Base-by-base conservation (phyloP, 331 rosid species). In the Malus hybrid region DNA sequence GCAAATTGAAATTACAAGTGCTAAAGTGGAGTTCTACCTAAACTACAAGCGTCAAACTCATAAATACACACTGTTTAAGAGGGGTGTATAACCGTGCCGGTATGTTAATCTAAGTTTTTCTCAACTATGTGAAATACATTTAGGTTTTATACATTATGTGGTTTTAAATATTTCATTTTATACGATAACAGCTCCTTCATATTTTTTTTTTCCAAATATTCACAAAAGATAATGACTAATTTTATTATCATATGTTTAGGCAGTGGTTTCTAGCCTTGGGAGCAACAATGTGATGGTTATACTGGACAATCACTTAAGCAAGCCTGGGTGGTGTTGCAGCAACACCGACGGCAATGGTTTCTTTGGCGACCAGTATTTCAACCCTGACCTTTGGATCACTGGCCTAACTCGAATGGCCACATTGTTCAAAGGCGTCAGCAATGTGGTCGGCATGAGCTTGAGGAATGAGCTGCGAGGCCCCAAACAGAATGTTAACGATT, bases 401-500 rank as follows among this genome's bases (percentile, higher is more conserved):
- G 98, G 98, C 44, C 91, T 93, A 5, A 88, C 90, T 24, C 78
- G 83, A 48, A 91, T 93, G 91, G 98, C 98, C 14, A 61, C 92
- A 3, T 69, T 91, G 77, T 93, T 93, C 74, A 91, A 78, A 1
- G 96, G 92, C 2, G 81, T 85, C 18, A 7, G 77, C 39, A 84
- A 82, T 79, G 97, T 93, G 64, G 87, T 93, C 4, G 98, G 86
- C 5, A 91, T 93, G 96, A 93, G 98, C 88, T 77, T 93, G 68
- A 91, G 98, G 80, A 93, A 93, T 46, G 98, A 93, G 70, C 95
- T 93, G 28, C 84, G 97, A 54, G 98, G 98, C 52, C 93, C 93
- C 39, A 93, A 61, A 80, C 98, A 93, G 66, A 93, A 90, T 52
- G 83, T 86, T 33, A 60, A 81, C 6, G 97, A 91, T 77, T 93